These are phyloP conservation scores for Podospora australis DNA, from an alignment of 495 filamentous ascomycete genomes.

Conservation along the genomic window DNA sequence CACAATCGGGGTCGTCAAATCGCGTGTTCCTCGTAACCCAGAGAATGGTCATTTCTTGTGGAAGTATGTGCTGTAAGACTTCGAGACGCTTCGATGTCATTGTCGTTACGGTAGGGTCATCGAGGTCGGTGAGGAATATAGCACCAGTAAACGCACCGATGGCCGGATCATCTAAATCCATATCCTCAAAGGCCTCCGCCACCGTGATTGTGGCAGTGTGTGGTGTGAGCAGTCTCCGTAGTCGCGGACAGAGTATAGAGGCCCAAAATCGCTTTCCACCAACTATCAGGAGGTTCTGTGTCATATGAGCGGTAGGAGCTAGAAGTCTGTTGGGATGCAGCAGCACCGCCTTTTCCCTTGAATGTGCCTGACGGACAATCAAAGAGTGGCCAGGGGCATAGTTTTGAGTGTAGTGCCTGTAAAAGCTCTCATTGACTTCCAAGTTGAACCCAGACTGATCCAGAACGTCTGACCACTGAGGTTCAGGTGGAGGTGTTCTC, in stretches of 20 bases:
- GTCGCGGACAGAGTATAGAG: constrained; percentile 9
- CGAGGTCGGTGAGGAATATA: constrained; percentile 34
- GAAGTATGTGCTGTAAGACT: constrained; percentile 27
- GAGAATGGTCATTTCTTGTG: constrained; percentile 31
- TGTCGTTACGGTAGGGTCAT: constrained; percentile 26
- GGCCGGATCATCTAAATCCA: constrained; percentile 6
- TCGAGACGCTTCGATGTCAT: constrained; percentile 30
- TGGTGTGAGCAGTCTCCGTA: constrained; percentile 14
- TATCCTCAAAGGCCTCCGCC: constrained; percentile 17
- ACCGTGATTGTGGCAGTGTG: constrained; percentile 17
- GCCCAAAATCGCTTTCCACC: constrained; percentile 18
- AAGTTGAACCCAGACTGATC: constrained; percentile 29
- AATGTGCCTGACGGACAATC: constrained; percentile 31
- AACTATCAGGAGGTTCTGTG: constrained; percentile 28
- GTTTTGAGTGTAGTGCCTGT: no score
- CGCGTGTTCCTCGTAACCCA: constrained; percentile 31
- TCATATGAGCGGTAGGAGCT: not conserved
- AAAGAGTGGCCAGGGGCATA: constrained; percentile 26
- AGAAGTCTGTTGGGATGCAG: constrained; percentile 5
- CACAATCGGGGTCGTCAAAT: constrained; percentile 26
- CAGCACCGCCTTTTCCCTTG: constrained; percentile 11
- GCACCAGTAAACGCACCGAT: constrained; percentile 24
- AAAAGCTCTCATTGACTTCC: constrained; percentile 17
- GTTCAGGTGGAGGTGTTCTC: constrained; percentile 18
- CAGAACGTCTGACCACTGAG: constrained; percentile 30